Evolutionary conservation across 768 basidiomycete species (phyloP).

Genomic region (Tulasnella sp.): DNA sequence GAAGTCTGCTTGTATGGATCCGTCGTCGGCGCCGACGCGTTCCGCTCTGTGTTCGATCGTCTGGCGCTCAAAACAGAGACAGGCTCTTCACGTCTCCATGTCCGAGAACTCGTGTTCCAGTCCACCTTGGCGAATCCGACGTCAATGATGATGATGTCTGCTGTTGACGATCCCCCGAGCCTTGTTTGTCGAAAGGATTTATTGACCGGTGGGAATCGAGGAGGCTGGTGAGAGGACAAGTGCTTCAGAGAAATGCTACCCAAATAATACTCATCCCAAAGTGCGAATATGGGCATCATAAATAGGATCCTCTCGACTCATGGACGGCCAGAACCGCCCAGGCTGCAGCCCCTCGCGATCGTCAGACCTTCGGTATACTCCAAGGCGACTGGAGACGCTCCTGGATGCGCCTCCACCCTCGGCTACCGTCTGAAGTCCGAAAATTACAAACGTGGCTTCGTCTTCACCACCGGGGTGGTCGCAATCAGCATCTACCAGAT

Average conservation of each 20-base stretch:
- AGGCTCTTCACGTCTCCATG: slow-evolving; percentile 33
- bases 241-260: neutral
- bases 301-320: slow-evolving; percentile 66
- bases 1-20: slow-evolving; percentile 15
- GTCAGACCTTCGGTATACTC: slow-evolving; percentile 77
- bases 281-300: neutral
- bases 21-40: slow-evolving; percentile 11
- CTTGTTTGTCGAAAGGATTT: slow-evolving; percentile 69
- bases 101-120: slow-evolving; percentile 69
- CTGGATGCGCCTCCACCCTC: slow-evolving; percentile 68
- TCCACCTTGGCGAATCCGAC: slow-evolving; percentile 45
- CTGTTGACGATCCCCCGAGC: slow-evolving; percentile 51
- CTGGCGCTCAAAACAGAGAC: slow-evolving; percentile 71
- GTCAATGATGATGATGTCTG: neutral
- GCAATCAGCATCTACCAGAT: slow-evolving; percentile 78
- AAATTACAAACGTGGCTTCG: slow-evolving; percentile 71
- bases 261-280: neutral
- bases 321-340: slow-evolving; percentile 72
- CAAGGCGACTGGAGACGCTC: slow-evolving; percentile 56
- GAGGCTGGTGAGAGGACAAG: slow-evolving; percentile 47
- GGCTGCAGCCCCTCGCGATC: slow-evolving; percentile 76
- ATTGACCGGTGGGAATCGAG: slow-evolving; percentile 35
- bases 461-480: slow-evolving; percentile 57
- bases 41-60: slow-evolving; percentile 46
- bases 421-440: slow-evolving; percentile 52